phyloP scores from a whole-genome alignment of 2,329 filamentous ascomycete species.

The Trichoderma simmonsii region DNA sequence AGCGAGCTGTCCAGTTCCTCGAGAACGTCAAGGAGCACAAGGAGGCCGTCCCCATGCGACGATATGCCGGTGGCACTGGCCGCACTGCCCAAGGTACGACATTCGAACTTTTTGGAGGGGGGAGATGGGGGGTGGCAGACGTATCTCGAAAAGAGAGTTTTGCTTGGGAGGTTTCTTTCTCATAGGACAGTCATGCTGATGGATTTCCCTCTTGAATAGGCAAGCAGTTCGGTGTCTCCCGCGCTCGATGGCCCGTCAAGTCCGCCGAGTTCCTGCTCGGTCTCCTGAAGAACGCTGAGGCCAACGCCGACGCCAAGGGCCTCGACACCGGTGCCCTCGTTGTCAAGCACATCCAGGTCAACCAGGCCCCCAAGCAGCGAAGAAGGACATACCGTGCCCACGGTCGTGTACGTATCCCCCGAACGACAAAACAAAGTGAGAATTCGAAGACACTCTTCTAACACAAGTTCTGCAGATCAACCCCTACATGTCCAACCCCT shows the following conservation, averaged over 20 bases:
- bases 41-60: constrained; percentile 97
- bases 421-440: not conserved
- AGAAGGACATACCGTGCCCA: constrained; percentile 99
- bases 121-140: not conserved
- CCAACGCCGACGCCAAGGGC: constrained; percentile 95
- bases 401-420: constrained; percentile 80
- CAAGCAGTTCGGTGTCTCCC: constrained; percentile 98
- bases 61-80: constrained; percentile 94
- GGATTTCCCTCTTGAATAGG: constrained; percentile 51
- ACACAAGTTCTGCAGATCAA: constrained; percentile 71
- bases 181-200: constrained; percentile 27
- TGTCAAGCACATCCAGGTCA: constrained; percentile 99
- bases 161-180: not conserved
- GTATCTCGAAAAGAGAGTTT: not conserved
- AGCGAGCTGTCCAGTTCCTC: constrained; percentile 93
- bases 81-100: constrained; percentile 95
- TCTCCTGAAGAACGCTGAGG: constrained; percentile 95
- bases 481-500: constrained; percentile 99
- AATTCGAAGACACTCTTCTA: constrained; percentile 26
- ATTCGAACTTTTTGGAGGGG: not conserved
- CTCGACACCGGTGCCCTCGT: constrained; percentile 96
- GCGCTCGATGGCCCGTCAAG: constrained; percentile 99
- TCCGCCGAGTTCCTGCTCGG: constrained; percentile 96
- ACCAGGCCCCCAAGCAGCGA: constrained; percentile 99
- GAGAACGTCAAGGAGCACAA: constrained; percentile 97